Base-by-base conservation (phyloP, 2,329 filamentous ascomycete genomes). In the Botrytis galanthina region DNA sequence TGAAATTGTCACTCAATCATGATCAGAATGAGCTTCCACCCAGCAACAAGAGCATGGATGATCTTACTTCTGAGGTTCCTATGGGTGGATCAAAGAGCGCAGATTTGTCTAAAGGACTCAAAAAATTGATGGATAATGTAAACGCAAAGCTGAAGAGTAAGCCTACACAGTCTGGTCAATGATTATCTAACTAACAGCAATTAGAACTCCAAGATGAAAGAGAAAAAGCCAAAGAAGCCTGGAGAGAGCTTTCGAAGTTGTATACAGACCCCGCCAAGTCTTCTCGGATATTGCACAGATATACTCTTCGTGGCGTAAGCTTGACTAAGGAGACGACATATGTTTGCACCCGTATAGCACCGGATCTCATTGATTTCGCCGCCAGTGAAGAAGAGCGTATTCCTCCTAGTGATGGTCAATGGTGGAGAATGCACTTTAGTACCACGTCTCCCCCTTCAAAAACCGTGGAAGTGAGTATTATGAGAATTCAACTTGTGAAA, bases 391-490 rank as follows among this genome's bases (percentile, higher is more conserved):
- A 75, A 6, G 70, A 81, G 4, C 75, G 77, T 35, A 74, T 78
- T 6, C 75, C 62, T 32, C 35, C 63, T 12, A 75, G 73, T 20
- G 62, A 75, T 26, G 86, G 88, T 70, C 87, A 88, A 77, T 89
- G 87, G 87, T 89, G 87, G 87, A 84, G 84, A 75, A 81, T 89
- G 63, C 81, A 84, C 51, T 87, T 85, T 75, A 78, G 80, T 35
- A 78, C 82, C 20, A 77, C 80, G 26, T 83, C 83, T 18, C 77
- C 81, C 9, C 81, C 82, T 66, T 84, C 86, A n/a, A 81, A 86
- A 42, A 84, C 82, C 75, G 81, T 85, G 26, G 85, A 88, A 84
- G 87, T 88, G 82, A 69, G 82, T 60, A 20, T 39, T n/a, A 26
- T 16, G 35, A 42, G 22, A 59, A 7, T n/a, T 44, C 57, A 59